Conservation (phyloP, 1,139 yeast species). For the Yamadazyma sp. region DNA sequence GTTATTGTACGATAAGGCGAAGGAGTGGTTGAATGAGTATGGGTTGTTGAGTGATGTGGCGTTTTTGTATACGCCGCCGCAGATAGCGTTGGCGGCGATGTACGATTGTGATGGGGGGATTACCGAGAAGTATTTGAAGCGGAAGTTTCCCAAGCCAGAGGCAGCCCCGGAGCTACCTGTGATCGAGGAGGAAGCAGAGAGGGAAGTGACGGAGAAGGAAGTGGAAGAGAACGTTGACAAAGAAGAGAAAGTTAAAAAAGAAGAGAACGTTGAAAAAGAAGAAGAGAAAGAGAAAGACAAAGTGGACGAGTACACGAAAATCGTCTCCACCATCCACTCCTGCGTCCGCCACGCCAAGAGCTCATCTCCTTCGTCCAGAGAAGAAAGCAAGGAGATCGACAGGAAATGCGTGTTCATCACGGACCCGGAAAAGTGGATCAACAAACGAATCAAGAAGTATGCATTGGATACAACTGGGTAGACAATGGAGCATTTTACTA, state of each 20-base stretch:
- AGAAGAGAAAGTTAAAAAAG: no score
- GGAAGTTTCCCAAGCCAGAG: slow-evolving; percentile 45
- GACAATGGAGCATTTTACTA: no score
- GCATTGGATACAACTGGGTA: no score
- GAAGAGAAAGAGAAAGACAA: background rate
- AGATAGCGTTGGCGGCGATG: slow-evolving; percentile 86
- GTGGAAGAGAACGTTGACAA: slow-evolving; percentile 7
- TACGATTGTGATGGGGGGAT: slow-evolving; percentile 64
- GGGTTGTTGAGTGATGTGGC: slow-evolving; percentile 69
- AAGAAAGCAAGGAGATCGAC: slow-evolving; percentile 62
- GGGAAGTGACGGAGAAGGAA: slow-evolving; percentile 5
- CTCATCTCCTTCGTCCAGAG: slow-evolving; percentile 48
- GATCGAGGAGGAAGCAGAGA: slow-evolving; percentile 6
- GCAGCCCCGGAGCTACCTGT: slow-evolving; percentile 10
- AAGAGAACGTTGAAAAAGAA: no score
- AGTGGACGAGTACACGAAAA: slow-evolving; percentile 36
- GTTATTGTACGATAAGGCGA: slow-evolving; percentile 66
- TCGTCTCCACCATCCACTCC: slow-evolving; percentile 44
- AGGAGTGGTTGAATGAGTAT: slow-evolving; percentile 61
- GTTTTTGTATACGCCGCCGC: slow-evolving; percentile 88
- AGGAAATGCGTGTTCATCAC: slow-evolving; percentile 62
- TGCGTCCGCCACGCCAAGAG: slow-evolving; percentile 51
- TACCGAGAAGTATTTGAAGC: slow-evolving; percentile 62
- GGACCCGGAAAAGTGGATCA: slow-evolving; percentile 54
- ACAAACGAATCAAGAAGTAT: slow-evolving; percentile 34